Evolutionary conservation across 2,329 filamentous ascomycete species (phyloP).

Genomic region (Laburnicola sp.): DNA sequence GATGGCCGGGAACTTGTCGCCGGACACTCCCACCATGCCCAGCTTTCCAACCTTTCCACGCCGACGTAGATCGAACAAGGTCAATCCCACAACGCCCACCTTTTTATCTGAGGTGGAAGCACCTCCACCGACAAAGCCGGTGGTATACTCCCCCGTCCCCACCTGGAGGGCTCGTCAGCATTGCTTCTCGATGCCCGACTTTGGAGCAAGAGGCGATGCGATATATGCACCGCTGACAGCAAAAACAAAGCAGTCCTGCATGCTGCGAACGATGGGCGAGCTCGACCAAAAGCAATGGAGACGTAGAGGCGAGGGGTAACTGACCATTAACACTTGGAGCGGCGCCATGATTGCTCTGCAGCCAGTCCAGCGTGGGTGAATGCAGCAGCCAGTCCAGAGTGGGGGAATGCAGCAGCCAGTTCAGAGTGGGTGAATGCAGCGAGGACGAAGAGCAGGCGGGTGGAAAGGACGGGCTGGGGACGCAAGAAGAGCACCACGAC

Average conservation of each 20-base stretch:
- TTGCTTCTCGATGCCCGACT: not conserved
- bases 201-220: constrained; percentile 11
- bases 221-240: constrained; percentile 11
- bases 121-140: constrained; percentile 83
- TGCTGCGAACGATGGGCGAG: constrained; percentile 9
- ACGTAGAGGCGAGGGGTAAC: constrained; percentile 19
- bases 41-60: constrained; percentile 85
- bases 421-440: not conserved
- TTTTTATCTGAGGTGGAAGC: constrained; percentile 92
- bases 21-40: constrained; percentile 87
- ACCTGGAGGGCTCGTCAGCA: constrained; percentile 56
- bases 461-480: not conserved
- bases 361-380: not conserved
- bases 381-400: not conserved
- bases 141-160: constrained; percentile 95
- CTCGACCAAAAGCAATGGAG: constrained; percentile 11
- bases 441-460: not conserved
- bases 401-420: not conserved
- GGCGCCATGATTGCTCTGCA: constrained; percentile 49
- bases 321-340: constrained; percentile 54
- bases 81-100: constrained; percentile 88
- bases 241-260: constrained; percentile 14
- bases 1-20: constrained; percentile 88
- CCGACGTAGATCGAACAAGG: constrained; percentile 83
- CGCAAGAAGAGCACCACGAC: no score